Percentiles rank a stretch among this genome's conserved stretches.
Evolutionary conservation across 768 basidiomycete species (phyloP).

Genomic region (Sarcodon sp.): DNA sequence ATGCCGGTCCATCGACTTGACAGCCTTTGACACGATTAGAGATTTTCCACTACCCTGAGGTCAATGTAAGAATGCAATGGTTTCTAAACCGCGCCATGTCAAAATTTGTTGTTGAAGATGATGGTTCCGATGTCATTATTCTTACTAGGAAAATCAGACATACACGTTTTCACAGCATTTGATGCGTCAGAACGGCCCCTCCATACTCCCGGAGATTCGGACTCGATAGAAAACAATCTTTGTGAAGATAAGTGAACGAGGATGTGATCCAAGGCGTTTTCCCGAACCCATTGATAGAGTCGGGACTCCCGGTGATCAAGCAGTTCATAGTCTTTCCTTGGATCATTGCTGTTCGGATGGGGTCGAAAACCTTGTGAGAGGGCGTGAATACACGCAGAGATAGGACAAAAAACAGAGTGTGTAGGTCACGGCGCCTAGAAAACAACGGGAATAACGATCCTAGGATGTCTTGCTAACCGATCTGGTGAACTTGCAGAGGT

Average conservation of each 20-base stretch:
- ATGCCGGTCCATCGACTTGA: constrained; percentile 41
- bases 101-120: too few species aligned
- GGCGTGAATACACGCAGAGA: not conserved
- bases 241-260: too few species aligned
- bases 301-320: constrained; percentile 64
- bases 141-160: constrained; percentile 67
- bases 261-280: constrained; percentile 49
- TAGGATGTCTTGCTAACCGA: constrained; percentile 83
- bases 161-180: constrained; percentile 49
- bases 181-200: constrained; percentile 76
- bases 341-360: constrained; percentile 74
- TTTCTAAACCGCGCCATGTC: constrained; percentile 30
- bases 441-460: constrained; percentile 65
- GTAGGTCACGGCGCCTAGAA: constrained; percentile 85
- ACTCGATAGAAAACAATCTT: too few species aligned
- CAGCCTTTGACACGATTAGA: constrained; percentile 37
- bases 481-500: constrained; percentile 52
- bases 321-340: constrained; percentile 72
- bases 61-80: constrained; percentile 68
- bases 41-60: constrained; percentile 78
- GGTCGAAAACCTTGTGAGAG: constrained; percentile 72
- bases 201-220: too few species aligned
- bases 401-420: constrained; percentile 37
- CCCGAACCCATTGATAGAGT: constrained; percentile 66
- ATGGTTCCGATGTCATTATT: too few species aligned